Base-by-base conservation (phyloP, 768 basidiomycete genomes). In the Albatrellus ellisii region DNA sequence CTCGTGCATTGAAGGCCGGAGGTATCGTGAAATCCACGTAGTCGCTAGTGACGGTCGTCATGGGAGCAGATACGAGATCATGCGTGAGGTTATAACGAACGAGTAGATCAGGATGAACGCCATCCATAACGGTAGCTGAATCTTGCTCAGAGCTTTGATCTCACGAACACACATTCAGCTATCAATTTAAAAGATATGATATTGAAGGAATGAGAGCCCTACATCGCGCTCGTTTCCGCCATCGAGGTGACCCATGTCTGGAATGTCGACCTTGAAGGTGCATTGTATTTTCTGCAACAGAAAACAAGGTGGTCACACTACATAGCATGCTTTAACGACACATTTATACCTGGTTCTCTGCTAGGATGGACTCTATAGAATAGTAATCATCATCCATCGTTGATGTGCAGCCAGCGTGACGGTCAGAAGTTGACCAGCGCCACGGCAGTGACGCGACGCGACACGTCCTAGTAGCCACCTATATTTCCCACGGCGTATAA, bases 11-110 rank as follows among this genome's bases (percentile, higher is more conserved):
- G 61, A 89, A 94, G 0, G 90, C 71, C 18, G 72, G 52, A 0
- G 91, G 91, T 24, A 92, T 79, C 34, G 77, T 77, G 59, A 92
- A 84, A 50, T 91, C 85, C 7, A 86, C 87, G 73, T 85, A 92
- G 54, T 87, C 85, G 8, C 91, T 86, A 50, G 26, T n/a, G 6
- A 12, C n/a, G 17, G n/a, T 15, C 15, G 24, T 35, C 14, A 33
- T 15, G 4, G 9, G 8, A 10, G 22, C 4, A 17, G 14, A 20
- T 26, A 9, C 21, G n/a, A 5, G 25, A 32, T 18, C 15, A 33
- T 22, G 35, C 20, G 25, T 7, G 25, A 20, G 27, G 17, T 2
- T 10, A n/a, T 21, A 18, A 56, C 69, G 40, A 26, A 89, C 85
- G 84, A 82, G 54, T 79, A 79, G 37, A 90, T 73, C 42, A 94